phyloP scores from a whole-genome alignment of 805 yeast species.

The Pichia scutulata region DNA sequence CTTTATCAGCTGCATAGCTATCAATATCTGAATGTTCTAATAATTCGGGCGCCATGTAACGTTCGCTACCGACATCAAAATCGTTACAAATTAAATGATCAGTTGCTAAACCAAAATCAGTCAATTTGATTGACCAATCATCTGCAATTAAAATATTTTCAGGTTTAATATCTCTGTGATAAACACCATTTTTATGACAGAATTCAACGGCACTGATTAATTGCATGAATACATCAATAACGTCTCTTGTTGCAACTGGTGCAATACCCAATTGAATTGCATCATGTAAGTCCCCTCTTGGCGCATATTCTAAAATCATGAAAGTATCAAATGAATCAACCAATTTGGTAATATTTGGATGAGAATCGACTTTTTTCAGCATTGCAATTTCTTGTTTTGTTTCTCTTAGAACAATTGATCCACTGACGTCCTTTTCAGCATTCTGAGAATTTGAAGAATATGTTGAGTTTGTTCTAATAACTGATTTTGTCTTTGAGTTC shows the following conservation, averaged over 20 bases:
- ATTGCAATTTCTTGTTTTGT: constrained; percentile 64
- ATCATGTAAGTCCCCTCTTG: constrained; percentile 82
- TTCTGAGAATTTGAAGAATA: constrained; percentile 9
- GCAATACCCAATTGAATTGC: constrained; percentile 61
- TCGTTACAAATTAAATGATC: constrained; percentile 49
- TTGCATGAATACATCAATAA: constrained; percentile 46
- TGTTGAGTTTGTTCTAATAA: constrained; percentile 5
- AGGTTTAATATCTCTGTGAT: constrained; percentile 52
- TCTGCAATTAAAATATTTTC: constrained; percentile 46
- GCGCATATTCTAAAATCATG: constrained; percentile 66
- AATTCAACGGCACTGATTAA: constrained; percentile 42
- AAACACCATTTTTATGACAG: constrained; percentile 42
- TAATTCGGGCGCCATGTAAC: constrained; percentile 93
- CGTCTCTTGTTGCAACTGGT: constrained; percentile 50
- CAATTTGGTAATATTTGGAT: constrained; percentile 38
- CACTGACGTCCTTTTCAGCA: constrained; percentile 16
- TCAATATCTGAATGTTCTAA: constrained; percentile 50
- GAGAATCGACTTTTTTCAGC: constrained; percentile 52
- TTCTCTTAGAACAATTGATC: constrained; percentile 39
- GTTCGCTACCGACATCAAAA: constrained; percentile 82
- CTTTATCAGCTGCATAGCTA: constrained; percentile 68
- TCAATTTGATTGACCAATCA: constrained; percentile 49
- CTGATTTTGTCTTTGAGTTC: constrained; percentile 12
- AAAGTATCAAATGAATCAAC: constrained; percentile 46
- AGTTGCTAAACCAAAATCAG: constrained; percentile 57